Conservation (phyloP, 169 alveolate species). For the Babesia ovata region DNA sequence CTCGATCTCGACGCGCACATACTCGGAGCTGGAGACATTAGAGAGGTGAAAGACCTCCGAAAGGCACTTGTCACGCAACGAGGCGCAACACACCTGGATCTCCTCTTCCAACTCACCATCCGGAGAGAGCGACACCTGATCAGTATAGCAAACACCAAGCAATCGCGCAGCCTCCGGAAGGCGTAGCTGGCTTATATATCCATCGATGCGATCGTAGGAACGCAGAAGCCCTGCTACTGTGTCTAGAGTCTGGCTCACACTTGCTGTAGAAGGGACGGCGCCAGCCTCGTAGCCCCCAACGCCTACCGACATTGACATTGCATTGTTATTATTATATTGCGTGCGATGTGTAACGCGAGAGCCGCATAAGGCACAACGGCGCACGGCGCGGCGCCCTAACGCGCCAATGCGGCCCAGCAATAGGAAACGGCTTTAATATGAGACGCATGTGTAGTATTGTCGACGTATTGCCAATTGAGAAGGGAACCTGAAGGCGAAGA, state of each 20-base stretch:
- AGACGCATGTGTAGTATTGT: background rate
- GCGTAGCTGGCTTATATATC: slow-evolving; percentile 1
- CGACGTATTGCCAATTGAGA: too few relatives aligned
- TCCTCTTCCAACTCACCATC: slow-evolving; percentile 17
- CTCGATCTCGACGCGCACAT: slow-evolving; percentile 18
- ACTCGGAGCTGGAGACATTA: background rate
- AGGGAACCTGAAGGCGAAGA: too few relatives aligned
- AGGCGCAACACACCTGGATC: slow-evolving; percentile 27
- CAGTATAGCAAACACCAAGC: slow-evolving; percentile 9
- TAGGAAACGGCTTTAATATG: background rate
- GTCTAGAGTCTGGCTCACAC: slow-evolving; percentile 19
- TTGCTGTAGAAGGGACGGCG: slow-evolving; percentile 1
- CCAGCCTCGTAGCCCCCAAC: background rate
- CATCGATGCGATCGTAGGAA: slow-evolving; percentile 27
- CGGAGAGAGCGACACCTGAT: background rate
- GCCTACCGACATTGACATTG: background rate
- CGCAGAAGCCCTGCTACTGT: slow-evolving; percentile 17
- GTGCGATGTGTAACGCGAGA: background rate
- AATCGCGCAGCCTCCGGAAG: slow-evolving; percentile 19
- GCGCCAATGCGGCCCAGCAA: background rate
- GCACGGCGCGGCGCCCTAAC: too few relatives aligned
- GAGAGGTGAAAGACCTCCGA: slow-evolving; percentile 1
- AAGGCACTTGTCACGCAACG: slow-evolving; percentile 34
- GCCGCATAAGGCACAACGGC: background rate
- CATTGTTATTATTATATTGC: background rate